Conservation (phyloP, 1,139 yeast genomes). For the Geotrichum reessii region DNA sequence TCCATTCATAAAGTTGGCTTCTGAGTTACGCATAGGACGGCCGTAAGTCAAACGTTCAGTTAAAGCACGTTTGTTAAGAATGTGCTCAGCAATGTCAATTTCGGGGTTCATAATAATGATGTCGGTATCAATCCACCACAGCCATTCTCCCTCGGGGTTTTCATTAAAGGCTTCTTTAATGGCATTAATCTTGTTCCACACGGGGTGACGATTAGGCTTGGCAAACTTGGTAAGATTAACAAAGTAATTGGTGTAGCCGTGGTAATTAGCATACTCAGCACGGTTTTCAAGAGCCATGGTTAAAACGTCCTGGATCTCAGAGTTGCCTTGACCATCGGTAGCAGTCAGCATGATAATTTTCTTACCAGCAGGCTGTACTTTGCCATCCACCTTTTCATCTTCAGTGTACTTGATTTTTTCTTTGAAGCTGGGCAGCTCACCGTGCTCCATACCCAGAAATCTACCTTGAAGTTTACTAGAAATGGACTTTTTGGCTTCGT, state of each 20-base stretch:
- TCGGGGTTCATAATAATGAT: conserved; percentile 32
- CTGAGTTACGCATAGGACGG: conserved; percentile 19
- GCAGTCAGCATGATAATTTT: conserved; percentile 32
- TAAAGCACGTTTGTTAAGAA: conserved; percentile 31
- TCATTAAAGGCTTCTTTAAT: conserved; percentile 29
- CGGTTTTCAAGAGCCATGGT: conserved; percentile 31
- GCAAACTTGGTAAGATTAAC: conserved; percentile 27
- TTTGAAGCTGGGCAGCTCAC: conserved; percentile 12
- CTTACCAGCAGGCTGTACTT: conserved; percentile 25
- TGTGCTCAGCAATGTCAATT: conserved; percentile 30
- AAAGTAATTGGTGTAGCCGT: conserved; percentile 32
- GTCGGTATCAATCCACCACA: conserved; percentile 37
- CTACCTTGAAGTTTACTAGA: conserved; percentile 10
- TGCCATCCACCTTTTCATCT: conserved; percentile 18
- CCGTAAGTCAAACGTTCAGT: conserved; percentile 26
- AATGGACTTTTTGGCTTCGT: conserved; percentile 5
- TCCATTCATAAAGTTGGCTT: conserved; percentile 23
- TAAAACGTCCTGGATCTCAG: conserved; percentile 26
- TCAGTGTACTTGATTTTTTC: conserved; percentile 4
- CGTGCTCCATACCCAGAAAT: conserved; percentile 13
- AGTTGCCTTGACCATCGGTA: conserved; percentile 29
- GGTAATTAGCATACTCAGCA: conserved; percentile 32
- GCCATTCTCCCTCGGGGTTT: conserved; percentile 35
- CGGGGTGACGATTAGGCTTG: conserved; percentile 20
- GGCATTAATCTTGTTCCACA: conserved; percentile 34